These are phyloP conservation scores for Crucihimalaya himalaica DNA, from an alignment of 345 rosid genomes.

Conservation along the genomic window DNA sequence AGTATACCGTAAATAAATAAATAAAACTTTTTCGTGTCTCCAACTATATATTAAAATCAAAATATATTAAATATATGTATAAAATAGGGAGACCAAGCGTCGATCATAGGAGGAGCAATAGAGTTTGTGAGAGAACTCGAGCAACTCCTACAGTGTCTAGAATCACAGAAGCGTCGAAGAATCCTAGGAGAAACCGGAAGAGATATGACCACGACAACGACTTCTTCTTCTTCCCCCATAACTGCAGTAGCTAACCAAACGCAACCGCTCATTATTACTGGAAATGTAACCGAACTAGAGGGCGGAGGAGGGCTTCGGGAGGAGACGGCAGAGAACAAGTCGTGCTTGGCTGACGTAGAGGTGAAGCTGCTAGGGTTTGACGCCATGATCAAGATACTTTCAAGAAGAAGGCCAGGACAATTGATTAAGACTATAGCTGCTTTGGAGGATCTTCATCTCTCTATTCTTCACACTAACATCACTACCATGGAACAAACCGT, in stretches of 20 bases:
- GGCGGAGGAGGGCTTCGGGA: slow-evolving; percentile 42
- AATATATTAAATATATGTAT: not conserved
- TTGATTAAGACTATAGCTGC: slow-evolving; percentile 81
- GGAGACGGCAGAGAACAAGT: slow-evolving; percentile 87
- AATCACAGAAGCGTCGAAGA: slow-evolving; percentile 83
- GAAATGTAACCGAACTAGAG: slow-evolving; percentile 28
- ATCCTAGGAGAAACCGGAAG: slow-evolving; percentile 54
- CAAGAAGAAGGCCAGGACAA: slow-evolving; percentile 91
- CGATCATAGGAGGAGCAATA: slow-evolving; percentile 96
- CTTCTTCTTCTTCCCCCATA: slow-evolving; percentile 41
- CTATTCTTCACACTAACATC: slow-evolving; percentile 85
- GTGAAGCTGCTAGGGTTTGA: slow-evolving; percentile 91
- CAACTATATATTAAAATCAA: not conserved
- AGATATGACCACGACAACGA: slow-evolving; percentile 42
- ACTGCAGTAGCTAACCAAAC: slow-evolving; percentile 16
- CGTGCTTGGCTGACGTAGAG: slow-evolving; percentile 83
- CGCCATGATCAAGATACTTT: slow-evolving; percentile 90
- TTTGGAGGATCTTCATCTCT: slow-evolving; percentile 90
- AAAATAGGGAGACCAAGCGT: slow-evolving; percentile 90
- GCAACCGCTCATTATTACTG: slow-evolving; percentile 24
- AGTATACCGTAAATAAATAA: not conserved
- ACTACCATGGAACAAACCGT: slow-evolving; percentile 97
- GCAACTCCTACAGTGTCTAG: slow-evolving; percentile 86
- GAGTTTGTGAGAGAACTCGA: slow-evolving; percentile 94
- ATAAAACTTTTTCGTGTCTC: not conserved